Evolutionary conservation across 805 yeast genomes (phyloP).

Genomic region (Teunomyces cretensis): DNA sequence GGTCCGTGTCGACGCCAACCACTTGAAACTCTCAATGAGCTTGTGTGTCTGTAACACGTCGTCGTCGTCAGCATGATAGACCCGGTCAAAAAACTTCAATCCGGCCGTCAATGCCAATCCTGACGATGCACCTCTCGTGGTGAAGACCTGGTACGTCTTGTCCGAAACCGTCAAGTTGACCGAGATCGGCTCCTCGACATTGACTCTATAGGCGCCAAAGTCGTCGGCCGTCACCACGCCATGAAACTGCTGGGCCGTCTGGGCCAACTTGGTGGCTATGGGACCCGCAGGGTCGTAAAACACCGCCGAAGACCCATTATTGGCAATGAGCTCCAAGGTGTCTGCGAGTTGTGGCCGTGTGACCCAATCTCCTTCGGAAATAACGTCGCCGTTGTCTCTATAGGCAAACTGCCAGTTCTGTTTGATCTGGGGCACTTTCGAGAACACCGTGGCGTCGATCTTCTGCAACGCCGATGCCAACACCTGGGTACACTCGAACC

Average conservation of each 20-base stretch:
- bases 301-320: conserved; percentile 71
- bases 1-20: conserved; percentile 88
- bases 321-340: conserved; percentile 67
- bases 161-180: conserved; percentile 16
- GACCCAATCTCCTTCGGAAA: conserved; percentile 58
- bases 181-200: conserved; percentile 34
- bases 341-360: conserved; percentile 61
- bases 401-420: conserved; percentile 60
- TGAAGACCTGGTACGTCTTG: conserved; percentile 26
- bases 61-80: conserved; percentile 19
- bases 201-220: conserved; percentile 59
- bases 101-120: conserved; percentile 85
- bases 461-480: conserved; percentile 31
- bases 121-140: conserved; percentile 71
- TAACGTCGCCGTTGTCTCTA: conserved; percentile 18
- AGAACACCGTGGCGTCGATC: conserved; percentile 21
- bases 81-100: conserved; percentile 56
- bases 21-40: conserved; percentile 84
- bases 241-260: conserved; percentile 49
- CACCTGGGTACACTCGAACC: conserved; percentile 47
- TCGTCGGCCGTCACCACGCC: conserved; percentile 72
- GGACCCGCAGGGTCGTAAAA: conserved; percentile 85
- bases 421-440: conserved; percentile 24
- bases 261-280: conserved; percentile 61
- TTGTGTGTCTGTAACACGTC: conserved; percentile 54